Base-by-base conservation (phyloP, 176 grass and related monocot genomes). In the Alopecurus myosuroides region DNA sequence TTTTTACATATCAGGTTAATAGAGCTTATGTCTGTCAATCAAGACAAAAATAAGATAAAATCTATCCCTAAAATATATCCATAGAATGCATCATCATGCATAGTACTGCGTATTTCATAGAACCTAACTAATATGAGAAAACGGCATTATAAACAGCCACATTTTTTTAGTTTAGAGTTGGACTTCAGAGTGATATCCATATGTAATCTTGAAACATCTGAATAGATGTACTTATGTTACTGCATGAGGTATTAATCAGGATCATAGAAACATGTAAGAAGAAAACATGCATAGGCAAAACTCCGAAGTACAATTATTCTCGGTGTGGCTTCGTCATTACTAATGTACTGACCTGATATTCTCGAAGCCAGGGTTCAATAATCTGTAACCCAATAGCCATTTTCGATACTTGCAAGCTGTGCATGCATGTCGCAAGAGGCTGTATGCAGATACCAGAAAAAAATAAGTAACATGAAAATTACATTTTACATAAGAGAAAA, bases 341-440 rank as follows among this genome's bases (percentile, higher is more conserved):
- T 50, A 34, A 49, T 39, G 18, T 33, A 52, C 88, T 71, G 60
- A 98, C 97, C 97, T 98, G 97, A 76, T 95, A 98, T 87, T 98
- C 97, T 71, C 97, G 91, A 81, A 98, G 88, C 91, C 97, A 98
- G 45, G 97, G 97, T 86, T 98, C 97, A 79, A 90, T 92, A 74
- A 98, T 90, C 63, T 98, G 88, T 55, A 98, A 85, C 67, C 88
- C 86, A 42, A 99, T 88, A 62, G 97, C 93, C 90, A 86, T 82
- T 82, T 88, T 99, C 51, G 93, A 94, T 25, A 63, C 70, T 63
- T 96, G 93, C 72, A 99, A 84, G 70, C 68, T 94, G 63, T 92
- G 91, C 97, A 99, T 96, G 81, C 89, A 96, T 74, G 79, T 87
- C 48, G 91, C 97, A 41, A 99, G 93, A 74, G 97, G 93, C 97